Base-by-base conservation (phyloP, 2,329 filamentous ascomycete species). In the Nemania serpens region DNA sequence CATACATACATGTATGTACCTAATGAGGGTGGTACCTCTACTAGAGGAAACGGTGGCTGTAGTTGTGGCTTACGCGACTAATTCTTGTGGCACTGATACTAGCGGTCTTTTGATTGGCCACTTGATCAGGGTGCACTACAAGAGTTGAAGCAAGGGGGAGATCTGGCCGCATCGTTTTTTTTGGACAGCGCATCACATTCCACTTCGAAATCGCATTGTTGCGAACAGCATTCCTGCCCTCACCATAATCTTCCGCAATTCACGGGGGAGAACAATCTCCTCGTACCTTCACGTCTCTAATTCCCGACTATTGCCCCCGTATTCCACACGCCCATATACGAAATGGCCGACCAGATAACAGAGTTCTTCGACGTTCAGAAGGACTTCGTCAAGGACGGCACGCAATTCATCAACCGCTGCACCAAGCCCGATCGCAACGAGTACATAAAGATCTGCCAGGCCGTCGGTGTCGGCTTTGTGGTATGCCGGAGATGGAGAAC, bases 361-460 rank as follows among this genome's bases (percentile, higher is more conserved):
- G 87, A 90, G 74, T 79, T 91, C 71, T 83, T 89, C 73, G 88
- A 91, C 68, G 82, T 87, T 74, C 87, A 87, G 69, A 80, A 81
- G 74, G 85, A 89, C 76, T 89, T 89, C 75, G 74, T 87, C 73
- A 82, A 78, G 73, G 84, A 87, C 63, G 84, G 85, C 72, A 79
- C 84, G 62, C 84, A 86, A 68, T 88, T 88, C 77, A 78, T 87
- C 74, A 82, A 82, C 77, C 78, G 82, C 70, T 86, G 84, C 80
- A 84, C 84, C 66, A 87, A 87, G 79, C 84, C 83, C 51, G 63
- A 67, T 41, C 60, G 58, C 52, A 64, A 59, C 57, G 62, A 85
- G 71, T 85, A 85, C 74, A 75, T 83, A 68, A 83, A 83, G 76
- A 79, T 69, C 52, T 66, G 64, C 70, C 80, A 82, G 77, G 87